Conservation (phyloP, 768 basidiomycete genomes). For the Ephemerocybe angulata region DNA sequence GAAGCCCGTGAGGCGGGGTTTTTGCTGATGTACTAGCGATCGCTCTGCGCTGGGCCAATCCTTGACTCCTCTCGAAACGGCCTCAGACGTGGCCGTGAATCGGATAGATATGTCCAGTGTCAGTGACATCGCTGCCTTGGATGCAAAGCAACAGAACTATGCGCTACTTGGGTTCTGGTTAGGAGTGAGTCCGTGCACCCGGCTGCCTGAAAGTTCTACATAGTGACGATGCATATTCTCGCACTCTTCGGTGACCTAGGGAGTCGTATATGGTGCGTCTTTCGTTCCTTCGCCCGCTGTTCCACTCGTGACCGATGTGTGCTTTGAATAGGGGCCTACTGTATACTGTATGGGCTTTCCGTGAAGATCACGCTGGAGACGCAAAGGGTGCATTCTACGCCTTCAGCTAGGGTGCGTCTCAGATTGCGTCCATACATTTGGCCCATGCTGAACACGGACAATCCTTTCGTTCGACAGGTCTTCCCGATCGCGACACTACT, state of each 20-base stretch:
- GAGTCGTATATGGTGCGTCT: not conserved
- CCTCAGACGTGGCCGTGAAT: too few relatives aligned
- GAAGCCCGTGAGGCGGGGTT: too few relatives aligned
- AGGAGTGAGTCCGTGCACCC: not conserved
- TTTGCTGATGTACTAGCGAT: too few relatives aligned
- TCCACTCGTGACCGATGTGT: not conserved
- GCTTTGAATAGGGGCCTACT: not conserved
- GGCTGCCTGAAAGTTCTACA: not conserved
- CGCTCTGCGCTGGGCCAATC: too few relatives aligned
- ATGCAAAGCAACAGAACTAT: not conserved
- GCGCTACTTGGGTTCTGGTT: not conserved
- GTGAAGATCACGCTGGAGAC: not conserved
- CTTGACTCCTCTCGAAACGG: too few relatives aligned
- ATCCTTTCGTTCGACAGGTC: not conserved
- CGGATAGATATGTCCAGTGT: too few relatives aligned
- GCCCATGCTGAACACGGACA: not conserved
- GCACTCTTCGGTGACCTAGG: not conserved
- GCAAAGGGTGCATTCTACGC: not conserved
- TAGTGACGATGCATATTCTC: not conserved
- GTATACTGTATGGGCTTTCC: not conserved
- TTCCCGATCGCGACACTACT: not conserved
- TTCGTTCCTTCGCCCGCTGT: not conserved
- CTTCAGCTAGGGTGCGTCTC: not conserved
- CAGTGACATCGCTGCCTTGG: too few relatives aligned
- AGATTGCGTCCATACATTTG: not conserved